Conservation (phyloP, 805 yeast genomes). For the Candida glaebosa region DNA sequence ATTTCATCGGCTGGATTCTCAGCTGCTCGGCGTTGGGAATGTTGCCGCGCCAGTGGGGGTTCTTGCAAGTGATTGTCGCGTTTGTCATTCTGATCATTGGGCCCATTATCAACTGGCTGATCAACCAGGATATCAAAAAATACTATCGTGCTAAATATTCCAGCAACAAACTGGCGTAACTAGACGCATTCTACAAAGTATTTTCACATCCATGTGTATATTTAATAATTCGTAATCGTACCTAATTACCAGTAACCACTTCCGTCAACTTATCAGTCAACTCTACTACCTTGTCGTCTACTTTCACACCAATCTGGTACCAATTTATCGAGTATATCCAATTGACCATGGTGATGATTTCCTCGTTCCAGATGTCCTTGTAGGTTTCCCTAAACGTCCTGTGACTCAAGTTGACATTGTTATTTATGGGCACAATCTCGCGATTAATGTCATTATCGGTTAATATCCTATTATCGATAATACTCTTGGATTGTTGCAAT, state of each 20-base stretch:
- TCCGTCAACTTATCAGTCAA: constrained; percentile 24
- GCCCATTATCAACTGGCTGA: constrained; percentile 52
- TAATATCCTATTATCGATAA: constrained; percentile 53
- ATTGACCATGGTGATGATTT: constrained; percentile 58
- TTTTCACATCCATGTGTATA: not conserved
- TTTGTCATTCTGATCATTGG: constrained; percentile 39
- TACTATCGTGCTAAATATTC: constrained; percentile 37
- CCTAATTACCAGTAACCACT: constrained; percentile 2
- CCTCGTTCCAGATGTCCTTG: constrained; percentile 79
- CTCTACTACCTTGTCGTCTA: constrained; percentile 28
- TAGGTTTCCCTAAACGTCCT: constrained; percentile 55
- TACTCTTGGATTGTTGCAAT: constrained; percentile 45
- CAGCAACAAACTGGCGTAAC: not conserved
- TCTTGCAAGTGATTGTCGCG: constrained; percentile 39
- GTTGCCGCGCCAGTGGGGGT: constrained; percentile 59
- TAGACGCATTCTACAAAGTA: not conserved
- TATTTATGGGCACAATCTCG: constrained; percentile 41
- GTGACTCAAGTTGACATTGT: constrained; percentile 15
- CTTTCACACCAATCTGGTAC: constrained; percentile 38
- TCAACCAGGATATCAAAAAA: constrained; percentile 48
- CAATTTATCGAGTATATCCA: constrained; percentile 57
- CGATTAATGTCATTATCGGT: constrained; percentile 44
- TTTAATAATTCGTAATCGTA: not conserved
- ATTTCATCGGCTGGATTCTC: constrained; percentile 78
- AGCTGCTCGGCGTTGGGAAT: constrained; percentile 65